Percentiles rank a stretch among this genome's conserved stretches.
phyloP scores from a whole-genome alignment of 108 stramenopile genomes.

The Nannochloropsis gaditana region DNA sequence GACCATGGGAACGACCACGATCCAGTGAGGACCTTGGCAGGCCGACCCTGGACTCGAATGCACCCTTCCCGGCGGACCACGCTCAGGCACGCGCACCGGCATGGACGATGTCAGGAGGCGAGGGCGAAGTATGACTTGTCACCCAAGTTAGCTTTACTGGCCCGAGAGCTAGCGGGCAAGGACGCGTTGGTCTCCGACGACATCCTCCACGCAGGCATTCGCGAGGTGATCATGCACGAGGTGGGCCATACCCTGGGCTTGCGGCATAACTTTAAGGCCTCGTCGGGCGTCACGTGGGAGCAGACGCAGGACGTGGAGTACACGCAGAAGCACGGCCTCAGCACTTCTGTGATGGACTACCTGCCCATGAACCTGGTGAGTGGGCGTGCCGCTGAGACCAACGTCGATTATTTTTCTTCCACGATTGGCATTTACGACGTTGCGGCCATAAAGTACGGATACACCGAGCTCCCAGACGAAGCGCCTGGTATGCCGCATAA shows the following conservation, averaged over 20 bases:
- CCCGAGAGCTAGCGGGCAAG: background rate
- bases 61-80: background rate
- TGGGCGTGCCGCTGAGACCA: background rate
- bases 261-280: constrained; percentile 44
- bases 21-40: background rate
- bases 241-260: constrained; percentile 49
- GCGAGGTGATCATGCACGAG: constrained; percentile 46
- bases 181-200: constrained; percentile 23
- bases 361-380: constrained; percentile 42
- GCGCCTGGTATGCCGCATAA: constrained; percentile 1
- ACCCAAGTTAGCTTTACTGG: background rate
- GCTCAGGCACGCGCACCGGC: background rate
- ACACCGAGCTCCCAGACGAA: constrained; percentile 32
- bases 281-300: constrained; percentile 23
- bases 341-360: constrained; percentile 49
- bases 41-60: background rate
- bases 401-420: constrained; percentile 31
- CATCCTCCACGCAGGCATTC: constrained; percentile 32
- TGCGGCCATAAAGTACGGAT: constrained; percentile 45
- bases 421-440: constrained; percentile 39
- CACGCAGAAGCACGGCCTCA: constrained; percentile 22
- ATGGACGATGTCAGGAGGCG: constrained; percentile 1
- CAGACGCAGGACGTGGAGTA: constrained; percentile 32
- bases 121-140: background rate
- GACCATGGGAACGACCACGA: background rate